Base-by-base conservation (phyloP, 345 rosid genomes). In the Cardamine chenopodiifolia region DNA sequence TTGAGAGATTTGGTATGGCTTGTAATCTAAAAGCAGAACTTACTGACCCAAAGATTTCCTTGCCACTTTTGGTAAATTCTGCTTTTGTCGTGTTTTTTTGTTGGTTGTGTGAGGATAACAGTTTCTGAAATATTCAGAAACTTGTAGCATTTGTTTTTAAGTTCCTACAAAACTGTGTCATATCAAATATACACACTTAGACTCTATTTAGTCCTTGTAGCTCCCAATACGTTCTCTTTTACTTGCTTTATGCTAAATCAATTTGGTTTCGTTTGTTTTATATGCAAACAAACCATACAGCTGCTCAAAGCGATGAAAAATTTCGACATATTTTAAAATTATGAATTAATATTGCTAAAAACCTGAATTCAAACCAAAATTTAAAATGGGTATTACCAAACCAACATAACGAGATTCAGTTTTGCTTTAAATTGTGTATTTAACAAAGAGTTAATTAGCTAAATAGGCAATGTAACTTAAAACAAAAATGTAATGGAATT, bases 71-170 rank as follows among this genome's bases (percentile, higher is more conserved):
- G 69, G 32, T 28, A 17, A n/a, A 40, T 50, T 68, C 34, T 62
- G 69, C 47, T 9, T 57, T 9, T 66, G 52, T 60, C 40, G 19
- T 59, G 74, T 61, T 20, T 67, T 15, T 31, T 29, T 17, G 47
- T 28, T 49, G 64, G 62, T 50, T 0, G 20, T 45, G 45, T 28
- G 78, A 47, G 49, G 50, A 35, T 1, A 61, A 61, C 49, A 52
- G 18, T 62, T 62, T 37, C 34, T 26, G 76, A 61, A 13, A 40
- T 34, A 14, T 22, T 73, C 35, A 34, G 65, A 57, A 57, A 45
- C 44, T 66, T 35, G 71, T 73, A 64, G 37, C 53, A 62, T 55
- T 74, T 64, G 18, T 56, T 74, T 74, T 17, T 25, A 11, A 34
- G 18, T 57, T 35, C 22, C 44, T 37, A 49, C 66, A 50, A 40